Evolutionary conservation across 169 alveolate genomes (phyloP).

Genomic region (Theileria parva): DNA sequence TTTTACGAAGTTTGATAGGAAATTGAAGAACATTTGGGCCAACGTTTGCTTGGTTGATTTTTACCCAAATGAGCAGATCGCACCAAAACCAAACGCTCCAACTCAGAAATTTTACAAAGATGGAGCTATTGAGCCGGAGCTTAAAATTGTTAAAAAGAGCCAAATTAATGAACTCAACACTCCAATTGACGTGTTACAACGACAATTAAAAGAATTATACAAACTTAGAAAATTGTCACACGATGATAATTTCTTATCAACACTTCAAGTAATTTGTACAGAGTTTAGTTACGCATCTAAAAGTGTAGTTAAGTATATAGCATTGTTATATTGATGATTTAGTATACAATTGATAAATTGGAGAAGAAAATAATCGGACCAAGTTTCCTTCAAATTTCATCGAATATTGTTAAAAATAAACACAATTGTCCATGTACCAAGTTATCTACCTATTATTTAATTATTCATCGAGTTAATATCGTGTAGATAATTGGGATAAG

Average conservation of each 20-base stretch:
- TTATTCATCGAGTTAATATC: not conserved
- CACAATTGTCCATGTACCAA: conserved; percentile 19
- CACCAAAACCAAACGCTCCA: not conserved
- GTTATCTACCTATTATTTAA: not conserved
- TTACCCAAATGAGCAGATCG: conserved; percentile 14
- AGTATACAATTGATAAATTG: conserved; percentile 23
- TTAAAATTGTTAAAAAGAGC: conserved; percentile 40
- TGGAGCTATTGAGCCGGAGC: conserved; percentile 26
- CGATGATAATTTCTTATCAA: conserved; percentile 48
- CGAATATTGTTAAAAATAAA: not conserved
- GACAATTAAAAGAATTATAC: conserved; percentile 66
- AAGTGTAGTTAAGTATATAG: no score
- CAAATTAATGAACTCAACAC: conserved; percentile 16
- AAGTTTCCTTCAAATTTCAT: conserved; percentile 26
- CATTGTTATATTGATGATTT: no score
- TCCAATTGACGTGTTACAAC: conserved; percentile 48
- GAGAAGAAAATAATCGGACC: conserved; percentile 15
- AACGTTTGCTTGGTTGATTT: conserved; percentile 60
- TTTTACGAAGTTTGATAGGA: conserved; percentile 57
- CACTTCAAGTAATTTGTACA: conserved; percentile 33
- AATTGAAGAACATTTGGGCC: conserved; percentile 73
- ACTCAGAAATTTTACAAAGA: conserved; percentile 34
- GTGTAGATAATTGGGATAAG: conserved; percentile 21
- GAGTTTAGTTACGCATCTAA: not conserved
- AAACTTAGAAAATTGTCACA: conserved; percentile 50